Evolutionary conservation across 2,329 filamentous ascomycete genomes (phyloP).

Genomic region (Macrophomina phaseolina): DNA sequence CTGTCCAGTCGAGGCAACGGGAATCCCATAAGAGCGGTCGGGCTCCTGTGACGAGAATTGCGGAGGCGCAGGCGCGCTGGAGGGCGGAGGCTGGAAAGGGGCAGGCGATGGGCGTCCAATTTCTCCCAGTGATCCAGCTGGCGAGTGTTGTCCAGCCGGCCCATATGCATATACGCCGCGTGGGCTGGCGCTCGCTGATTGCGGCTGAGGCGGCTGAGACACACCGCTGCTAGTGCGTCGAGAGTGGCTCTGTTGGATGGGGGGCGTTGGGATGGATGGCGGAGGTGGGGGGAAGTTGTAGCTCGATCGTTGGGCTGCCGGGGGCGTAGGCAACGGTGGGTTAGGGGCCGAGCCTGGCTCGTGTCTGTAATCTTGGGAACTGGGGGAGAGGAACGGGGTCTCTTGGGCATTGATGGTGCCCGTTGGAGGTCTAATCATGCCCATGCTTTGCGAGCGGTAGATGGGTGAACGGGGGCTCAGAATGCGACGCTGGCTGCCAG

Average conservation of each 20-base stretch:
- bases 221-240: constrained; percentile 43
- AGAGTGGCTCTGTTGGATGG: constrained; percentile 49
- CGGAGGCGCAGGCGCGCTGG: constrained; percentile 15
- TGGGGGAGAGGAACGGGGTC: constrained; percentile 54
- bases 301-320: constrained; percentile 43
- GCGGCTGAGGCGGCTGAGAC: constrained; percentile 36
- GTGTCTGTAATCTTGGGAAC: constrained; percentile 49
- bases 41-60: constrained; percentile 21
- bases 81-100: constrained; percentile 30
- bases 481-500: constrained; percentile 50
- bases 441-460: constrained; percentile 58
- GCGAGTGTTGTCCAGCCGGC: constrained; percentile 44
- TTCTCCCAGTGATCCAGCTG: constrained; percentile 30
- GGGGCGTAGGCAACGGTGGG: constrained; percentile 55
- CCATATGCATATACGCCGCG: constrained; percentile 56
- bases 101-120: constrained; percentile 32
- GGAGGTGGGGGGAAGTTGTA: constrained; percentile 40
- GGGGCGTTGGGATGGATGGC: constrained; percentile 42
- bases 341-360: constrained; percentile 48
- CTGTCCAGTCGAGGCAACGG: constrained; percentile 53
- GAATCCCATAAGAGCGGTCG: constrained; percentile 39
- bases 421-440: constrained; percentile 49
- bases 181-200: constrained; percentile 52
- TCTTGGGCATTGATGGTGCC: constrained; percentile 57
- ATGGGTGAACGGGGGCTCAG: constrained; percentile 64